Percentiles rank a stretch among this genome's conserved stretches.
Evolutionary conservation across 164 flowering plant genomes (phyloP).

Genomic region (Liriodendron chinense): DNA sequence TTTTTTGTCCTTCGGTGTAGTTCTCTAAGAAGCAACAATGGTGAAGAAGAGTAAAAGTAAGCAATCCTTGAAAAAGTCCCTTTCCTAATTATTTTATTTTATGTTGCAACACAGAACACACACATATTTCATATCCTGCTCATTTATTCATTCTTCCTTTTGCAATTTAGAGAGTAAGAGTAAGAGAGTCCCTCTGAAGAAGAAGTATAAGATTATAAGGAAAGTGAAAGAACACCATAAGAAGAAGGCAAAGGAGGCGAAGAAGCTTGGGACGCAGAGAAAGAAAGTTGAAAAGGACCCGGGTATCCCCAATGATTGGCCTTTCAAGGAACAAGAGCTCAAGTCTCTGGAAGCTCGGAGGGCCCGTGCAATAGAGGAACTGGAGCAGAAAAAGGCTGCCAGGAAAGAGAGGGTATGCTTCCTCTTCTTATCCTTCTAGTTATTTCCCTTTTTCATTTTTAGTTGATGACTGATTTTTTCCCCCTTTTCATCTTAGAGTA

Average conservation of each 20-base stretch:
- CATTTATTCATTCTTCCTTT: not conserved
- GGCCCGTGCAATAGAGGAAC: constrained; percentile 67
- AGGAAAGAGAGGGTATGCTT: constrained; percentile 84
- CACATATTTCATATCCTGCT: not conserved
- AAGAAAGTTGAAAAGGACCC: constrained; percentile 88
- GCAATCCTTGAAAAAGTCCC: not conserved
- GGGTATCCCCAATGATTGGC: constrained; percentile 97
- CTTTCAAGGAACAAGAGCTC: constrained; percentile 95
- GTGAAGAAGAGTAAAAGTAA: constrained; percentile 41
- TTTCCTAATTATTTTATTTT: not conserved
- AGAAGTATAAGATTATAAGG: constrained; percentile 80
- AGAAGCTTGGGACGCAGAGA: constrained; percentile 55
- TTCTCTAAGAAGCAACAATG: constrained; percentile 15
- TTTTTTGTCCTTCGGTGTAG: not conserved
- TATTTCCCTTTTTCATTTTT: not conserved
- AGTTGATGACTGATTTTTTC: not conserved
- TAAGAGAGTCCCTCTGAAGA: constrained; percentile 72
- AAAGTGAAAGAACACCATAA: constrained; percentile 90
- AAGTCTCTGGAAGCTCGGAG: constrained; percentile 87
- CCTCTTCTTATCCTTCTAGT: not conserved
- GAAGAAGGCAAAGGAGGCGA: constrained; percentile 97
- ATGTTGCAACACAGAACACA: not conserved
- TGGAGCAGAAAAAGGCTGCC: constrained; percentile 88
- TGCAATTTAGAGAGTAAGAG: constrained; percentile 80
- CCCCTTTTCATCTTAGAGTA: not conserved